These are phyloP conservation scores for Inga leiocalycina DNA, from an alignment of 306 rosid species.

Conservation along the genomic window DNA sequence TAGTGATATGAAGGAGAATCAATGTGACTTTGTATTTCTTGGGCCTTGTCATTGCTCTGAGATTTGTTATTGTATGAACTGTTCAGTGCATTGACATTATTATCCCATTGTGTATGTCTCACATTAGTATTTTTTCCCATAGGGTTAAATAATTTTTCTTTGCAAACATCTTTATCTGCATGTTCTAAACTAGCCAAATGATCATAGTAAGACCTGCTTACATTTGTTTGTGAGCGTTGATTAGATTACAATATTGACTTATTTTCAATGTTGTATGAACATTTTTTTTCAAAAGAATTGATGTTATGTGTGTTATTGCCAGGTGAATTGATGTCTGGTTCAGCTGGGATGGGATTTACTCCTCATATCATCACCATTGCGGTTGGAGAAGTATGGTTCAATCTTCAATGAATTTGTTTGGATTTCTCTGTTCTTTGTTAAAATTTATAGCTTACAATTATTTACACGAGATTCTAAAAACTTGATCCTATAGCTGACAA, in stretches of 20 bases:
- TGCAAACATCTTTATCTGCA: background rate
- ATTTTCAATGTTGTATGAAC: constrained; percentile 12
- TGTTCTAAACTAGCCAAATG: constrained; percentile 7
- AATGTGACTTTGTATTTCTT: constrained; percentile 3
- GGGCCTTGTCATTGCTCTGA: background rate
- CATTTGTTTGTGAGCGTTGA: constrained; percentile 3
- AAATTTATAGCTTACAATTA: background rate
- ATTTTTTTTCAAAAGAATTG: background rate
- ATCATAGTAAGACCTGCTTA: constrained; percentile 16
- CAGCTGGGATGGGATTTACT: constrained; percentile 92
- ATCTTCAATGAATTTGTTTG: constrained; percentile 16
- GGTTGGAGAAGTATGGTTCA: constrained; percentile 76
- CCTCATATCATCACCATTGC: constrained; percentile 88
- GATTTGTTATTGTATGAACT: background rate
- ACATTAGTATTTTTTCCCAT: background rate
- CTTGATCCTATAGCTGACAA: background rate
- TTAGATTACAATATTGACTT: constrained; percentile 6
- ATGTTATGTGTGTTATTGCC: constrained; percentile 44
- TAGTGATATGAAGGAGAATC: background rate
- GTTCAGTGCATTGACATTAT: background rate
- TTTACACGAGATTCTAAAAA: background rate
- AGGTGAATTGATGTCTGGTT: constrained; percentile 82
- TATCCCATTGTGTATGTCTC: background rate
- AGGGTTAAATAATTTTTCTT: background rate
- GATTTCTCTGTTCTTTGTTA: background rate